Evolutionary conservation across 371 early-diverging fungal genomes (phyloP).

Genomic region (Mucor saturninus): DNA sequence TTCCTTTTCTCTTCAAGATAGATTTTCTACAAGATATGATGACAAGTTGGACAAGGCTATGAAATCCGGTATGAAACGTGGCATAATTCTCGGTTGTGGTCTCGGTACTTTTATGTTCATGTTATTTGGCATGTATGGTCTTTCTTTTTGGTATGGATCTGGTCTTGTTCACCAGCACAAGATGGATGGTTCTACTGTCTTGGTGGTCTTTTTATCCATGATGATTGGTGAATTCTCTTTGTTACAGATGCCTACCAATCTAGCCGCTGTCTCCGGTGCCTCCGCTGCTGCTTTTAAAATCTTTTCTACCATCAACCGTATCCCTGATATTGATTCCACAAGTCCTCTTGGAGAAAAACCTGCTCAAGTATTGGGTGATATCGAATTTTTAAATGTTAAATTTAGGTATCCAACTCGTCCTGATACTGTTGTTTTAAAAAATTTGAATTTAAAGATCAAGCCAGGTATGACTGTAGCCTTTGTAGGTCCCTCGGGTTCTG

Average conservation of each 20-base stretch:
- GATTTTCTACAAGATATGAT: constrained; percentile 69
- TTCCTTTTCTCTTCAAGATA: constrained; percentile 80
- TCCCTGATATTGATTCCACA: constrained; percentile 65
- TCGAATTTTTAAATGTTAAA: constrained; percentile 71
- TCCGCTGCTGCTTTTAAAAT: constrained; percentile 71
- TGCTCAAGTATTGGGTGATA: constrained; percentile 56
- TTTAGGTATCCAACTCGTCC: constrained; percentile 80
- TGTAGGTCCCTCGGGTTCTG: constrained; percentile 82
- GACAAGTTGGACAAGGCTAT: constrained; percentile 58
- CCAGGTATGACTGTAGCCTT: constrained; percentile 81
- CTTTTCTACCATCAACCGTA: constrained; percentile 78
- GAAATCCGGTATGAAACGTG: constrained; percentile 62
- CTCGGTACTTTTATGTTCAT: constrained; percentile 67
- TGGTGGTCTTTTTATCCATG: constrained; percentile 72
- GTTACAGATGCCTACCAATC: constrained; percentile 59
- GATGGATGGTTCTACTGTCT: constrained; percentile 55
- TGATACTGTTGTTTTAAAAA: constrained; percentile 66
- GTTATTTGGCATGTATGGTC: constrained; percentile 67
- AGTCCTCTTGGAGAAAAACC: constrained; percentile 54
- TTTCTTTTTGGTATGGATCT: constrained; percentile 84
- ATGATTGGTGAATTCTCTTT: constrained; percentile 63
- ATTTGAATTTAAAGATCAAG: constrained; percentile 60
- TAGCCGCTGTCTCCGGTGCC: constrained; percentile 64
- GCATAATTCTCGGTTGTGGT: constrained; percentile 56
- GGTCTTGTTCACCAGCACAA: constrained; percentile 52